Conservation (phyloP, 1,284 basidiomycete species). For the Mycena citricolor region DNA sequence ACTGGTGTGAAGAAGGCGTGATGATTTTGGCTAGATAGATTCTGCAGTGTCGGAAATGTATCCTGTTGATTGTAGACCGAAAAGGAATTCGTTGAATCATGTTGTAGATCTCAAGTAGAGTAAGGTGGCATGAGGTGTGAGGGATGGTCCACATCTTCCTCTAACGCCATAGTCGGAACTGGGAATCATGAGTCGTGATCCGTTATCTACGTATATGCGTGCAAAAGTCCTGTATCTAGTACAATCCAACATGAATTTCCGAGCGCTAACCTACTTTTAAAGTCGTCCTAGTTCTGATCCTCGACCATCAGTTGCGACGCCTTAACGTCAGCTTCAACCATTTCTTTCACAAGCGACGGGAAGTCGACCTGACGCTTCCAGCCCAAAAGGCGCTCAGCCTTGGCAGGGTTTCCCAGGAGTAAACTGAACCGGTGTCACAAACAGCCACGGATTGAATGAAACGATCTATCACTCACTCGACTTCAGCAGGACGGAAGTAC, state of each 20-base stretch:
- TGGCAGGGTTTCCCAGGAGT: conserved; percentile 77
- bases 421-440: conserved; percentile 45
- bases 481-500: conserved; percentile 90
- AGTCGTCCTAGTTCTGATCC: conserved; percentile 64
- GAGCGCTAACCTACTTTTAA: too few species aligned
- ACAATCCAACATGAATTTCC: too few species aligned
- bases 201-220: too few species aligned
- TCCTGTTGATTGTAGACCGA: too few species aligned
- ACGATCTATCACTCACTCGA: conserved; percentile 63
- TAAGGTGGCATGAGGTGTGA: too few species aligned
- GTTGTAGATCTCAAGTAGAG: too few species aligned
- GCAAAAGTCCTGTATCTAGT: too few species aligned
- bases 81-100: too few species aligned
- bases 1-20: conserved; percentile 46
- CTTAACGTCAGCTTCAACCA: conserved; percentile 80
- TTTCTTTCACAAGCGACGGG: conserved; percentile 80
- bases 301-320: conserved; percentile 71
- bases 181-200: too few species aligned
- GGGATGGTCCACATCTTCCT: too few species aligned
- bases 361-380: conserved; percentile 87
- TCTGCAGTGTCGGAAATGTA: too few species aligned
- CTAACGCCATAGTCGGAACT: too few species aligned
- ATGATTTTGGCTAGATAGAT: neutral
- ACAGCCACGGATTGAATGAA: conserved; percentile 2
- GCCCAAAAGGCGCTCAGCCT: conserved; percentile 80